phyloP scores from a whole-genome alignment of 2,329 filamentous ascomycete genomes.

The Xylaria hypoxylon region DNA sequence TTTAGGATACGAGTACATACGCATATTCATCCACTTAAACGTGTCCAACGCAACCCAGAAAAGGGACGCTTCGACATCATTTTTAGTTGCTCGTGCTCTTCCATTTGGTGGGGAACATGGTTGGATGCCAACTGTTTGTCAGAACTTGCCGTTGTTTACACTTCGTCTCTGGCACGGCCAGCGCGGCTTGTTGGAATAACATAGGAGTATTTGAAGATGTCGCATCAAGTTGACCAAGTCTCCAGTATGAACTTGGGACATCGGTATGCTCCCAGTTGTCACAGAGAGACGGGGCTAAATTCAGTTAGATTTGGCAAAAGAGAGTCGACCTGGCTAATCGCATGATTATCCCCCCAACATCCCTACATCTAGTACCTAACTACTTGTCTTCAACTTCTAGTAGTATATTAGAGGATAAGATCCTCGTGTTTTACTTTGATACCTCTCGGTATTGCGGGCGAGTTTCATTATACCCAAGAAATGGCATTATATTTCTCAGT shows the following conservation, averaged over 20 bases:
- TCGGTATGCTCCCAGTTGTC: conserved; percentile 32
- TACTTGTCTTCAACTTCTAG: conserved; percentile 9
- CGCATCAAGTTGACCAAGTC: conserved; percentile 11
- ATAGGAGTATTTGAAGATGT: conserved; percentile 14
- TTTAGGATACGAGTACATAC: neutral
- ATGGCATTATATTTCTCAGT: neutral
- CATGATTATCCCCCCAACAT: conserved; percentile 34
- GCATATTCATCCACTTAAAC: neutral
- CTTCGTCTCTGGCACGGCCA: conserved; percentile 15
- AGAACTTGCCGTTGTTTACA: conserved; percentile 21
- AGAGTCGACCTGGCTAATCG: conserved; percentile 18
- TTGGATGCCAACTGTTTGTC: neutral
- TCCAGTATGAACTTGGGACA: conserved; percentile 6
- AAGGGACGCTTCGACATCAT: neutral
- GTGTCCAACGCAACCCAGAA: neutral
- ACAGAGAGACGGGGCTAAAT: conserved; percentile 34
- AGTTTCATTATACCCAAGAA: neutral
- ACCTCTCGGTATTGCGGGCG: neutral
- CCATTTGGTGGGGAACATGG: neutral
- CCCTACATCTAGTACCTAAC: conserved; percentile 4
- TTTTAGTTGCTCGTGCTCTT: neutral
- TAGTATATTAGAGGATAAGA: neutral
- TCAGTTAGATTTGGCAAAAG: conserved; percentile 32
- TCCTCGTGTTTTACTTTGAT: conserved; percentile 12
- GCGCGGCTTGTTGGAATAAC: neutral